Percentiles rank a stretch among this genome's conserved stretches.
phyloP scores from a whole-genome alignment of 2,329 filamentous ascomycete species.

The Colletotrichum salicis region DNA sequence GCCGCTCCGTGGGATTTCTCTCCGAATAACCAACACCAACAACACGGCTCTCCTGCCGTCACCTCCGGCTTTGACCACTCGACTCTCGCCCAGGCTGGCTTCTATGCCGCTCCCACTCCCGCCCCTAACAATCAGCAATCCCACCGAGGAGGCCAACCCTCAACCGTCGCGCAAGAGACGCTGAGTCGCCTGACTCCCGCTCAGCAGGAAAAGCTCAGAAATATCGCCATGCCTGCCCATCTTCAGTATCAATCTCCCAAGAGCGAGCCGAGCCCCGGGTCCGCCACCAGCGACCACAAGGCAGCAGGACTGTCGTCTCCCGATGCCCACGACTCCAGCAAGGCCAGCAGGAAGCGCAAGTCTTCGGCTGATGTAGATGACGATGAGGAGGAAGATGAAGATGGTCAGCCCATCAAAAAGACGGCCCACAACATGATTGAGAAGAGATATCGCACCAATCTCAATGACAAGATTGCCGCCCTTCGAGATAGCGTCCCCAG shows the following conservation, averaged over 20 bases:
- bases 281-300: conserved; percentile 59
- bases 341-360: conserved; percentile 73
- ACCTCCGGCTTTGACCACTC: conserved; percentile 47
- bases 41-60: conserved; percentile 42
- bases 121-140: conserved; percentile 43
- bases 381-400: conserved; percentile 67
- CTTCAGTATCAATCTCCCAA: conserved; percentile 69
- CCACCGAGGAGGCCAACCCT: conserved; percentile 36
- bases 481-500: conserved; percentile 92
- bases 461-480: conserved; percentile 97
- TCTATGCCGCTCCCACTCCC: conserved; percentile 45
- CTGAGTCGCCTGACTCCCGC: conserved; percentile 60
- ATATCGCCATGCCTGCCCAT: conserved; percentile 72
- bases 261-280: conserved; percentile 69
- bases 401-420: conserved; percentile 77
- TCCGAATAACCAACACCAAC: conserved; percentile 43
- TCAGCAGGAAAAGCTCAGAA: conserved; percentile 69
- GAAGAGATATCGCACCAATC: conserved; percentile 93
- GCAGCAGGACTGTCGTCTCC: conserved; percentile 67
- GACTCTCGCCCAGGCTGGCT: conserved; percentile 49
- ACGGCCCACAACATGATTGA: conserved; percentile 99
- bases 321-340: conserved; percentile 57
- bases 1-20: conserved; percentile 48
- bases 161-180: conserved; percentile 28
- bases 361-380: conserved; percentile 69